Conservation (phyloP, 192 early-diverging fungal species). For the Paraglomus occultum region DNA sequence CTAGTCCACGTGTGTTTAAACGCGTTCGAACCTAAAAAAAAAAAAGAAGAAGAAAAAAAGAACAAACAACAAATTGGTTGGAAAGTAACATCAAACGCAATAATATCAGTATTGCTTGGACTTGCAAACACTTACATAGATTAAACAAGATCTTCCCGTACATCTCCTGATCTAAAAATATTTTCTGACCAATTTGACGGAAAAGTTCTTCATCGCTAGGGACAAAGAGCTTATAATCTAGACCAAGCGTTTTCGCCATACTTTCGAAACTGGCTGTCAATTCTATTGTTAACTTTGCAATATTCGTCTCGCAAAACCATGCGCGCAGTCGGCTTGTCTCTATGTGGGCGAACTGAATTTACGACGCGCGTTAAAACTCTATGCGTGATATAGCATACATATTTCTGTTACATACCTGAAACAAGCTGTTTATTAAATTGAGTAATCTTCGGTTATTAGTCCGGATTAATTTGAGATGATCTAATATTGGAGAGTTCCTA, state of each 20-base stretch:
- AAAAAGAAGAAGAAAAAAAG: too few species aligned
- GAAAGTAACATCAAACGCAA: too few species aligned
- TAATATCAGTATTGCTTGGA: too few species aligned
- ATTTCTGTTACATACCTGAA: constrained; percentile 24
- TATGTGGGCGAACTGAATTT: constrained; percentile 46
- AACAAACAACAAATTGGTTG: too few species aligned
- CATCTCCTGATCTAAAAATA: constrained; percentile 59
- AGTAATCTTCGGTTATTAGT: constrained; percentile 52
- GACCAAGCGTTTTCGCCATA: constrained; percentile 42
- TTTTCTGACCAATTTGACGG: neutral
- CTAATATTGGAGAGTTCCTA: constrained; percentile 25
- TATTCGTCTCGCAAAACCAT: constrained; percentile 41
- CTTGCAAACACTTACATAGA: constrained; percentile 34
- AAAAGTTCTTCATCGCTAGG: constrained; percentile 22
- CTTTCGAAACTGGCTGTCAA: constrained; percentile 52
- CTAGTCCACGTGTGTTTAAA: constrained; percentile 50
- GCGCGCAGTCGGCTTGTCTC: constrained; percentile 55
- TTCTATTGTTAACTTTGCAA: constrained; percentile 45
- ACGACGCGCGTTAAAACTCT: neutral
- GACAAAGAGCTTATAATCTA: constrained; percentile 42
- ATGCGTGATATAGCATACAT: too few species aligned
- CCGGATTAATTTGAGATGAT: constrained; percentile 40
- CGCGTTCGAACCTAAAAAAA: constrained; percentile 40
- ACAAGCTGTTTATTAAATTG: constrained; percentile 51
- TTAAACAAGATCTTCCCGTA: constrained; percentile 62